Conservation (phyloP, 805 yeast species). For the Candida krabiensis region DNA sequence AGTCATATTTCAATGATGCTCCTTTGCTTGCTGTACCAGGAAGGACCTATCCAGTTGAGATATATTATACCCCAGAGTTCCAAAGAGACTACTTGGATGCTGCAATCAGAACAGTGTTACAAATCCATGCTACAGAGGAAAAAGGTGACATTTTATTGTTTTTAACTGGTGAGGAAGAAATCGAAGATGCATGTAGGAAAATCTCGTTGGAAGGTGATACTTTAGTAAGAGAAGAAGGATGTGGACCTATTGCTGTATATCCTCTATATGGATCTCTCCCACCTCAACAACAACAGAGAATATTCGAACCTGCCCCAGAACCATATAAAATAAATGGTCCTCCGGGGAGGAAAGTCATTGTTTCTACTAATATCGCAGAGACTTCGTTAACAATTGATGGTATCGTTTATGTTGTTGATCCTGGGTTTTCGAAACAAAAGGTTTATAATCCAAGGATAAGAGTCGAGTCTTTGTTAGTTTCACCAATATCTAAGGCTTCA, state of each 20-base stretch:
- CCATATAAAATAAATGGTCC: constrained; percentile 72
- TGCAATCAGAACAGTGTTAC: constrained; percentile 92
- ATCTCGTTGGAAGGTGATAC: constrained; percentile 87
- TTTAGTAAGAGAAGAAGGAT: constrained; percentile 79
- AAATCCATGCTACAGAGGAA: constrained; percentile 95
- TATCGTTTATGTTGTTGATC: constrained; percentile 94
- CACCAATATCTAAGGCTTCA: constrained; percentile 95
- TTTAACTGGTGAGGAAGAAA: constrained; percentile 96
- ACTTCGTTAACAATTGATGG: constrained; percentile 98
- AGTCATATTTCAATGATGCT: constrained; percentile 82
- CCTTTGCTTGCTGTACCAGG: constrained; percentile 97
- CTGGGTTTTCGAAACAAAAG: constrained; percentile 95
- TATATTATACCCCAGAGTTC: constrained; percentile 94
- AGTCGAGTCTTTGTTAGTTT: constrained; percentile 89
- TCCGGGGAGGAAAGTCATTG: constrained; percentile 93
- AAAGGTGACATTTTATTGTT: constrained; percentile 87
- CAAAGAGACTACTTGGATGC: constrained; percentile 94
- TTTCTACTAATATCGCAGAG: constrained; percentile 95
- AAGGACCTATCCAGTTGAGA: constrained; percentile 96
- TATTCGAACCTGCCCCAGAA: constrained; percentile 86
- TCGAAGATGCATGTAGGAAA: constrained; percentile 94
- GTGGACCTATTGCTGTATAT: constrained; percentile 87
- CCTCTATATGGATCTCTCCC: constrained; percentile 97
- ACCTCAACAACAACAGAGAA: constrained; percentile 91
- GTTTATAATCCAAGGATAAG: constrained; percentile 95